phyloP scores from a whole-genome alignment of 2,329 filamentous ascomycete species.

The Fusarium beomiforme region DNA sequence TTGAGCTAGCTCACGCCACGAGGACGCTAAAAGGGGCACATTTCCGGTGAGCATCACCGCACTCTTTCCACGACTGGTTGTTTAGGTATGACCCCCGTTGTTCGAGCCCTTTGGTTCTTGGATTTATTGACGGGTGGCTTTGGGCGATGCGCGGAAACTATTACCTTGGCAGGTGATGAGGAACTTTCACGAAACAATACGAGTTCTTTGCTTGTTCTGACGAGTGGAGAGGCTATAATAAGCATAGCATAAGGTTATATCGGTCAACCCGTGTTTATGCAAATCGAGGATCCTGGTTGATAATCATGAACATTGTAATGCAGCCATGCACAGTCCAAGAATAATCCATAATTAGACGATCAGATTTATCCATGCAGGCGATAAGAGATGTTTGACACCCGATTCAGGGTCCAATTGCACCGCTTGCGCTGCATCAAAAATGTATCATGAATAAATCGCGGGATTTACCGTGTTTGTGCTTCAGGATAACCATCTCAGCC shows the following conservation, averaged over 20 bases:
- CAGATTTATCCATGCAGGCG: background rate
- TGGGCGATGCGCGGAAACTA: background rate
- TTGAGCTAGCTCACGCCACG: slow-evolving; percentile 38
- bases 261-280: slow-evolving; percentile 5
- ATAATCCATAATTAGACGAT: background rate
- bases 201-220: slow-evolving; percentile 2
- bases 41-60: slow-evolving; percentile 4
- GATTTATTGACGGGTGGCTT: slow-evolving; percentile 5
- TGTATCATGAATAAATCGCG: background rate
- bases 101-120: background rate
- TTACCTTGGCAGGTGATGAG: background rate
- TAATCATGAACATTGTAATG: slow-evolving; percentile 7
- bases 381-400: background rate
- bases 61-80: background rate
- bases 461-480: background rate
- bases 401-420: background rate
- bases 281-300: slow-evolving; percentile 4
- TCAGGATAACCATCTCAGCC: background rate
- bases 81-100: slow-evolving; percentile 24
- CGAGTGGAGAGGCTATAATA: background rate
- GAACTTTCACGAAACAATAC: background rate
- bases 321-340: background rate
- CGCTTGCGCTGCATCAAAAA: background rate
- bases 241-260: slow-evolving; percentile 7
- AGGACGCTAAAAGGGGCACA: slow-evolving; percentile 30